phyloP scores from a whole-genome alignment of 2,329 filamentous ascomycete species.

The Aplosporella prunicola region DNA sequence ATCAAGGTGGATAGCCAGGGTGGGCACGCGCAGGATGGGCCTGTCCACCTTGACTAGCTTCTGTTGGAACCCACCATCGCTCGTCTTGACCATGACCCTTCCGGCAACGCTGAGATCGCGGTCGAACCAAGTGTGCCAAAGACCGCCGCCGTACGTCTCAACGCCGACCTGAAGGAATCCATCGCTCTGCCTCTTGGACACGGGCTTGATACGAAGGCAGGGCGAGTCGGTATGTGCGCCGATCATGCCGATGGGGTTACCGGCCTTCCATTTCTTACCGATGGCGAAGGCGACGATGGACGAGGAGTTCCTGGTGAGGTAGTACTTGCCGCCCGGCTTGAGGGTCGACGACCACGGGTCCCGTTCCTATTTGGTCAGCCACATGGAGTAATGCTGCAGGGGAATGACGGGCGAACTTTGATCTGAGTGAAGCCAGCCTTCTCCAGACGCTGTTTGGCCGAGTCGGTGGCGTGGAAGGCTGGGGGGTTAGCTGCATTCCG shows the following conservation, averaged over 20 bases:
- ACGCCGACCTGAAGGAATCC: slow-evolving; percentile 93
- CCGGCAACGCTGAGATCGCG: slow-evolving; percentile 87
- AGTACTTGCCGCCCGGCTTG: slow-evolving; percentile 86
- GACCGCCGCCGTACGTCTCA: slow-evolving; percentile 90
- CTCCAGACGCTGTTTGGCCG: slow-evolving; percentile 64
- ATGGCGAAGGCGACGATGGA: slow-evolving; percentile 90
- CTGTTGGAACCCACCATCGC: slow-evolving; percentile 65
- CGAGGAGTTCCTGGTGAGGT: slow-evolving; percentile 84
- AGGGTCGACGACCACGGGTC: slow-evolving; percentile 77
- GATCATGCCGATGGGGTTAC: slow-evolving; percentile 84
- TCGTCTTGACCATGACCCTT: slow-evolving; percentile 68
- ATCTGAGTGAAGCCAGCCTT: slow-evolving; percentile 81
- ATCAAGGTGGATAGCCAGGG: slow-evolving; percentile 87
- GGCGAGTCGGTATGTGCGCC: slow-evolving; percentile 95
- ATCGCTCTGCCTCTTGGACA: slow-evolving; percentile 76
- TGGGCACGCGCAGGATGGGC: slow-evolving; percentile 85
- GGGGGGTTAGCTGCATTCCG: slow-evolving; percentile 3
- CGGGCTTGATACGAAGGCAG: slow-evolving; percentile 83
- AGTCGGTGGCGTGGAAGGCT: slow-evolving; percentile 92
- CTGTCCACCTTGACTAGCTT: slow-evolving; percentile 84
- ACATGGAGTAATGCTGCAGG: neutral
- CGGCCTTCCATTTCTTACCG: slow-evolving; percentile 81
- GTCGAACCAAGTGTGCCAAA: slow-evolving; percentile 99
- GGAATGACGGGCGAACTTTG: slow-evolving; percentile 40
- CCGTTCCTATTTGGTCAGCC: slow-evolving; percentile 63